Base-by-base conservation (phyloP, 495 filamentous ascomycete genomes). In the Pseudomonodictys pantanalensis region DNA sequence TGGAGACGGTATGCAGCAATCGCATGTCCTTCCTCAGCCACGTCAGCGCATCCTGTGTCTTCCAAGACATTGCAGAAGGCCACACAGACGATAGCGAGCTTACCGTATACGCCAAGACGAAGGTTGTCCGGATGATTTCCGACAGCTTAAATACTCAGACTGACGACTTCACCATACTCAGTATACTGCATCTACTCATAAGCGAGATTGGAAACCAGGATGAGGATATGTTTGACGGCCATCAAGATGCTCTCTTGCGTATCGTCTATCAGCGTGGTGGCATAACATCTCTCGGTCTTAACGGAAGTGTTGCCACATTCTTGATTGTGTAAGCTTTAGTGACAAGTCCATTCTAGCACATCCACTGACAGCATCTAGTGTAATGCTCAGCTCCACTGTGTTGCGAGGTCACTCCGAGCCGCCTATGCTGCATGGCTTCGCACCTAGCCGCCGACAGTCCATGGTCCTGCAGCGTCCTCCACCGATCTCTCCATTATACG, bases 31-130 rank as follows among this genome's bases (percentile, higher is more conserved):
- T 65, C 28, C 57, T 65, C 9, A 56, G 56, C 29, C 56, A 61
- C 23, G 62, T 60, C 46, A 60, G 62, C 44, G 52, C 51, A 3
- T n/a, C 43, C 20, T 65, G 56, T 20, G 62, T 65, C 10, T 65
- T 52, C 26, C 56, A 61, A 30, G 62, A 65, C 24, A 15, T 65
- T 11, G 22, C n/a, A 8, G 52, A 65, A 23, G 43, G 44, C 26
- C 47, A 32, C 8, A 22, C 61, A 10, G 57, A 65, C 30, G 62
- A 65, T 29, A 65, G 43, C 30, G 3, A 56, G 3, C 56, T 65
- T 42, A 65, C 62, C 9, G 56, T 60, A 6, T 65, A 65, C 43
- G 57, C 56, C 7, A 65, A 65, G 35, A 65, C 62, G 22, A 61
- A 57, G 26, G 35, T 61, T 2, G 35, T 65, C 25, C 22, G 52